A percentile compares a stretch with the other conserved stretches of the same genome.
Conservation (phyloP, 306 rosid genomes). For the Luffa aegyptiaca region DNA sequence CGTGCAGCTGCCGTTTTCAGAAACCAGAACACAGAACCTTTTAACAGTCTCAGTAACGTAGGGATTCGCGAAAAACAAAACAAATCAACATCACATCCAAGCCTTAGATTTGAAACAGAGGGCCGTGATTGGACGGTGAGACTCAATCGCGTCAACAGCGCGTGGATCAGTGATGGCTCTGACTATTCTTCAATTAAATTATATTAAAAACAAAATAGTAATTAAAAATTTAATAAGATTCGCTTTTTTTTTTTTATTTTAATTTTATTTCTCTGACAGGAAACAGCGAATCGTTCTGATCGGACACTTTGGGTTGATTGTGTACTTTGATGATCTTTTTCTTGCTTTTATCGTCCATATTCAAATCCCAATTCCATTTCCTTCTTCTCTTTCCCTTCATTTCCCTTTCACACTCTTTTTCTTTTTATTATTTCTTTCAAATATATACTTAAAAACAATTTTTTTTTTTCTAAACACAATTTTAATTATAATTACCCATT, state of each 20-base stretch:
- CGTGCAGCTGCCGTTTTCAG: neutral
- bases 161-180: neutral
- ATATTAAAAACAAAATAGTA: neutral
- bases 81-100: neutral
- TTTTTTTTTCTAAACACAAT: too few species aligned
- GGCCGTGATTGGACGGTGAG: neutral
- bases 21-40: neutral
- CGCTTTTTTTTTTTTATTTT: too few species aligned
- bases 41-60: neutral
- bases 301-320: constrained; percentile 7
- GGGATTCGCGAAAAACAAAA: neutral
- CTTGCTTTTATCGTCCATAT: neutral
- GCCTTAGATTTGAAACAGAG: neutral
- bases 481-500: too few species aligned
- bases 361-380: neutral
- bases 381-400: neutral
- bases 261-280: neutral
- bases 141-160: neutral
- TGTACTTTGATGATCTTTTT: neutral
- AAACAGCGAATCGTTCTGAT: constrained; percentile 6
- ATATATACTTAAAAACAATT: too few species aligned
- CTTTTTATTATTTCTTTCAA: too few species aligned
- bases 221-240: neutral
- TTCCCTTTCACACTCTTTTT: neutral
- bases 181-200: neutral